phyloP scores from a whole-genome alignment of 1,284 basidiomycete species.

The Ceratobasidium sp. region DNA sequence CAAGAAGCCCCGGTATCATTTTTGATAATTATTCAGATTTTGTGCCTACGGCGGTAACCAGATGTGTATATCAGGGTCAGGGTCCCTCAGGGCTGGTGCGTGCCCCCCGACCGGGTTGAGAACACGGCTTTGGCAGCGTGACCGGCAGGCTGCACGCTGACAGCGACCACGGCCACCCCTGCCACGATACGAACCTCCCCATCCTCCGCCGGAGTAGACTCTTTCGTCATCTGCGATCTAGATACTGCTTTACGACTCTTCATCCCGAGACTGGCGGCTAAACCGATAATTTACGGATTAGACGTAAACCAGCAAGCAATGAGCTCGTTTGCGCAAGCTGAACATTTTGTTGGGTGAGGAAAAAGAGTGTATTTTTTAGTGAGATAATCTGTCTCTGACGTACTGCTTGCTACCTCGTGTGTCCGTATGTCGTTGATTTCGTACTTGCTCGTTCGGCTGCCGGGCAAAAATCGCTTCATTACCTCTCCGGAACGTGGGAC shows the following conservation, averaged over 20 bases:
- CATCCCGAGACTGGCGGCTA: no score
- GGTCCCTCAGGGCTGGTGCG: background rate
- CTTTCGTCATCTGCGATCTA: background rate
- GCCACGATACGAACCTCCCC: background rate
- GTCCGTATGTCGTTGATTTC: slow-evolving; percentile 17
- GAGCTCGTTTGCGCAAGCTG: slow-evolving; percentile 32
- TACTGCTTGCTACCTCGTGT: slow-evolving; percentile 13
- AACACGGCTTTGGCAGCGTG: slow-evolving; percentile 23
- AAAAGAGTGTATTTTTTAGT: background rate
- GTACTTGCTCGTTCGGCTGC: background rate
- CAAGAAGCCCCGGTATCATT: background rate
- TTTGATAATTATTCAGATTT: background rate
- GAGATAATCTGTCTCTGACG: slow-evolving; percentile 7
- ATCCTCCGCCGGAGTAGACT: background rate
- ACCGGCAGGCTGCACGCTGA: background rate
- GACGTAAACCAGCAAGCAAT: slow-evolving; percentile 21
- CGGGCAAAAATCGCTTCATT: no score
- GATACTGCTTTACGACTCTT: background rate
- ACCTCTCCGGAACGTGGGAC: background rate
- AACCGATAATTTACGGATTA: background rate
- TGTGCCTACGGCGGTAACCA: background rate
- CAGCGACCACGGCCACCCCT: slow-evolving; percentile 20
- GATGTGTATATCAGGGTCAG: slow-evolving; percentile 22
- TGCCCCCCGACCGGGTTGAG: no score
- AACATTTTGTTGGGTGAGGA: slow-evolving; percentile 46